Evolutionary conservation across 306 rosid species (phyloP), one percentile per base, ranked within the genome.

Genomic region (Corylus avellana): DNA sequence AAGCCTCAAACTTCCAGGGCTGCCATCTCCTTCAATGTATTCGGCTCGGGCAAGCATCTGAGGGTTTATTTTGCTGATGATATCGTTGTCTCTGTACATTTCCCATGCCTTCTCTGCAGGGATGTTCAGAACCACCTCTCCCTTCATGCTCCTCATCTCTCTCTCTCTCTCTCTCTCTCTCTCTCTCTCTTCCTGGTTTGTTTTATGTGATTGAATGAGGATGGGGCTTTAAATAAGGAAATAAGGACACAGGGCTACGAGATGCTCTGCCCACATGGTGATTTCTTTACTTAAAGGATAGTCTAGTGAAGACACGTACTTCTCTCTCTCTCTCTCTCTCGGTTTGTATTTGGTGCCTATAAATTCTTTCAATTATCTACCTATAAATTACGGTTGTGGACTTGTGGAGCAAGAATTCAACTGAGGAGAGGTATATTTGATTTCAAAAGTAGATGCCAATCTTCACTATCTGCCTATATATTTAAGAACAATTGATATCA

Each of bases 41-140:
- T 85, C 73, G 39, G 86, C 86, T 50, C 55, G 70, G 46, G 84
- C 68, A 78, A 85, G 86, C 88, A 85, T 73, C 11, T 85, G 75
- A 5, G 84, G 88, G 39, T 85, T 81, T 67, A 85, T 85, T 72
- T 82, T 62, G 76, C 82, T 71, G 8, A 82, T 75, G 50, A 82
- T 80, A 55, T 85, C 61, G 32, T 85, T 56, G 77, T 85, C 76
- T 82, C 81, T 82, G 79, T 82, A 85, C 84, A 85, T 85, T 71
- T 79, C 55, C 88, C 88, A 85, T n/a, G 88, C 88, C 77, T 67
- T 81, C 74, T 82, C 79, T 4, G 86, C 86, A 12, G 79, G 81
- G 29, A 82, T 70, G 56, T 82, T 71, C 44, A 85, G 81, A 63
- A 56, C 75, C 74, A 82, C 88, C 50, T 85, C 86, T 27, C 88